These are phyloP conservation scores for Salix suchowensis DNA, from an alignment of 345 rosid species.

Conservation along the genomic window DNA sequence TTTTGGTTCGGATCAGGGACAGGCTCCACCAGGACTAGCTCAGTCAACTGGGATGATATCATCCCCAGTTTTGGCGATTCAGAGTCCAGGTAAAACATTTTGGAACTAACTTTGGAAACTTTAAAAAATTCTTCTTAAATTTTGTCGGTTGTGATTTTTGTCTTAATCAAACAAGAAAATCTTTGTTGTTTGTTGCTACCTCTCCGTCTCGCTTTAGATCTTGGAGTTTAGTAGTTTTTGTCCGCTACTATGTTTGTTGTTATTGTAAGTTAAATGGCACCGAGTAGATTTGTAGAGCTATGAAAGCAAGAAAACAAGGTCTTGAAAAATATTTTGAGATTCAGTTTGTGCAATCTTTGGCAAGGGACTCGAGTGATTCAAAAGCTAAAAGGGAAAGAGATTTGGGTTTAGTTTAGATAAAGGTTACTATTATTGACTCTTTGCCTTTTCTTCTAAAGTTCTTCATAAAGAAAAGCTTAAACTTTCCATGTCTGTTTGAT, in stretches of 20 bases:
- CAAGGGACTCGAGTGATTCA: conserved; percentile 22
- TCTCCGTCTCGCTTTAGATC: conserved; percentile 18
- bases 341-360: conserved; percentile 20
- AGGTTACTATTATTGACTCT: conserved; percentile 27
- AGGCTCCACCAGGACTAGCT: conserved; percentile 22
- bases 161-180: conserved; percentile 20
- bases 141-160: conserved; percentile 37
- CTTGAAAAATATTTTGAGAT: conserved; percentile 10
- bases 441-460: conserved; percentile 25
- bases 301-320: background rate
- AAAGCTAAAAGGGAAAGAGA: conserved; percentile 22
- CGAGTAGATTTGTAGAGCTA: background rate
- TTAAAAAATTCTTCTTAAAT: conserved; percentile 2
- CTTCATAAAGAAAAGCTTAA: conserved; percentile 16
- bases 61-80: conserved; percentile 45
- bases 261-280: conserved; percentile 8
- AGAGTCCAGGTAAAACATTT: conserved; percentile 40
- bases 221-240: conserved; percentile 60
- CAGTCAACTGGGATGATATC: conserved; percentile 36
- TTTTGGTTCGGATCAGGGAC: conserved; percentile 7
- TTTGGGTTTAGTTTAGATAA: conserved; percentile 28
- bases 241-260: conserved; percentile 50
- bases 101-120: conserved; percentile 10
- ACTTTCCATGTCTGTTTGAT: conserved; percentile 22
- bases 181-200: conserved; percentile 15